These are phyloP conservation scores for Phyllosticta citrichinensis DNA, from an alignment of 2,329 filamentous ascomycete species.

Conservation along the genomic window DNA sequence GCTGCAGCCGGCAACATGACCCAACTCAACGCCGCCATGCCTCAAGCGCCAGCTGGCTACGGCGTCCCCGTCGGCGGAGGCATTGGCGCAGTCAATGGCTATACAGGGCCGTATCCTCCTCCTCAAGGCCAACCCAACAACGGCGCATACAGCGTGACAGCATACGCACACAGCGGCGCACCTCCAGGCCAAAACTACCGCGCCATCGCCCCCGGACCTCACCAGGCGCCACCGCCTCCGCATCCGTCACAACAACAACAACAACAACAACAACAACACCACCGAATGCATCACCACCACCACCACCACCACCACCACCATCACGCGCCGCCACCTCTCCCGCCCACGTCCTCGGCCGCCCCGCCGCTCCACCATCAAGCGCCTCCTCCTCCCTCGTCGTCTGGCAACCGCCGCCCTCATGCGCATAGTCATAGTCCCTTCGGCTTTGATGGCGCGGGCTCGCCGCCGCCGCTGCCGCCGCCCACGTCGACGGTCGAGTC, in stretches of 20 bases:
- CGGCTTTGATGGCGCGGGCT: constrained; percentile 1
- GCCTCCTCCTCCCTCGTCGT: constrained; percentile 32
- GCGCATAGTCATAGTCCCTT: neutral
- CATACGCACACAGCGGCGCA: neutral
- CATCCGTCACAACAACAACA: neutral
- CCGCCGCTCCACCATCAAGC: neutral
- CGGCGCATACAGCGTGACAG: neutral
- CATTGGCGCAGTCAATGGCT: neutral
- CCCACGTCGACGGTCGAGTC: neutral
- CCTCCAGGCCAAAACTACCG: constrained; percentile 1
- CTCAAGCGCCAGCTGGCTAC: neutral
- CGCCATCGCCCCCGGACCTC: constrained; percentile 6
- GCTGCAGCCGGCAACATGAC: neutral
- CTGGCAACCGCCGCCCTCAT: neutral
- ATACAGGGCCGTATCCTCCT: constrained; percentile 4
- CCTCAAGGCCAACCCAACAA: constrained; percentile 2
- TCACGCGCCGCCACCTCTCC: neutral
- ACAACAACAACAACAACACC: constrained; percentile 3
- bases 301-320: constrained; percentile 9
- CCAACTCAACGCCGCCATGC: neutral
- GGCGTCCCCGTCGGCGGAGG: neutral
- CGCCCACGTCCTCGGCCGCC: neutral
- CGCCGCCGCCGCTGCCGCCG: neutral
- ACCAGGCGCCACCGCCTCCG: neutral
- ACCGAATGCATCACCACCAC: constrained; percentile 1